phyloP scores from a whole-genome alignment of 257 asterid genomes.

The Solanum medicagineum region DNA sequence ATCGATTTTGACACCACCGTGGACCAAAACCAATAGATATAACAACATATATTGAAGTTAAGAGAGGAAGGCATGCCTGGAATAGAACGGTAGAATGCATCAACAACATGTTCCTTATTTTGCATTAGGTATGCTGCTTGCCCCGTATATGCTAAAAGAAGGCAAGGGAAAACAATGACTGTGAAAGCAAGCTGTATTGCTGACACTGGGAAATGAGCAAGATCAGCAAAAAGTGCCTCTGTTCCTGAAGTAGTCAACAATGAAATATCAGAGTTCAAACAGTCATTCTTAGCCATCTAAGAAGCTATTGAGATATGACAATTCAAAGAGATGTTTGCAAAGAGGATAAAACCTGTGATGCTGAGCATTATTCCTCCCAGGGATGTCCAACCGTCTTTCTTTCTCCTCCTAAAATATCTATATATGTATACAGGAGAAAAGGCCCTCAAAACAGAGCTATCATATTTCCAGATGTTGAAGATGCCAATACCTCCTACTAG shows the following conservation, averaged over 20 bases:
- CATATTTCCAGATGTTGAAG: conserved; percentile 63
- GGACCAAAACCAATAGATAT: background rate
- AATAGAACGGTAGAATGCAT: conserved; percentile 93
- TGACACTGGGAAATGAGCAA: conserved; percentile 83
- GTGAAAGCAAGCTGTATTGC: conserved; percentile 97
- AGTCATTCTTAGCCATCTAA: background rate
- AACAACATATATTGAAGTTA: background rate
- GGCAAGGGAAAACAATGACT: conserved; percentile 81
- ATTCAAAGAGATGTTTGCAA: background rate
- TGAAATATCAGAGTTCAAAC: background rate
- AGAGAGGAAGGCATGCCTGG: conserved; percentile 46
- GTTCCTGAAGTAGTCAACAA: conserved; percentile 53
- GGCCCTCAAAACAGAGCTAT: conserved; percentile 74
- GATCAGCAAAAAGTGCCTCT: conserved; percentile 97
- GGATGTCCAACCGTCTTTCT: conserved; percentile 69
- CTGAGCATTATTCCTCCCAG: conserved; percentile 98
- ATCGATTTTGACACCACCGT: background rate
- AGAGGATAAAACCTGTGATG: conserved; percentile 58
- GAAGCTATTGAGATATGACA: background rate
- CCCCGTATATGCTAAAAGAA: conserved; percentile 87
- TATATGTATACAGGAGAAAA: conserved; percentile 76
- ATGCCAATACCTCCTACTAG: conserved; percentile 91
- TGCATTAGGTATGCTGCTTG: conserved; percentile 94
- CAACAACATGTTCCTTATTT: conserved; percentile 52
- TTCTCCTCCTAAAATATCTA: conserved; percentile 52